Conservation (phyloP, 31 red algal genomes). For the Porphyra umbilicalis region DNA sequence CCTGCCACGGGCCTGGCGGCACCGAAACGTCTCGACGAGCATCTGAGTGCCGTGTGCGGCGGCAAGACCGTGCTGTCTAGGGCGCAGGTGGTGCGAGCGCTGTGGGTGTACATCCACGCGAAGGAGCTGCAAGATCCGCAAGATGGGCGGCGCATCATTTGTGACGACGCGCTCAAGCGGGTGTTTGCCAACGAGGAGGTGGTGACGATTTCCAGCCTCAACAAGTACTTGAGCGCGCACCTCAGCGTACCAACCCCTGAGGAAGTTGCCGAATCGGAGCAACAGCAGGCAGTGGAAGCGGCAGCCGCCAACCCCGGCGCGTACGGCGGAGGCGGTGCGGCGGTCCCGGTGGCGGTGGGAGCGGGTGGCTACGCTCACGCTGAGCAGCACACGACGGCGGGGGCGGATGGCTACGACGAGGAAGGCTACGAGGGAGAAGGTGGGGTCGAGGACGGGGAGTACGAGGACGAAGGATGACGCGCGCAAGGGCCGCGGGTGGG, state of each 20-base stretch:
- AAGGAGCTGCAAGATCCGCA: slow-evolving; percentile 77
- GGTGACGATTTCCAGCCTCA: slow-evolving; percentile 63
- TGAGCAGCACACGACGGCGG: background rate
- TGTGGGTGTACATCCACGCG: slow-evolving; percentile 87
- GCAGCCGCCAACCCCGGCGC: background rate
- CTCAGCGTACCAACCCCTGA: slow-evolving; percentile 11
- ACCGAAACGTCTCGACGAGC: slow-evolving; percentile 49
- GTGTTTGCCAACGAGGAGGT: slow-evolving; percentile 55
- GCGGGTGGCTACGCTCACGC: background rate
- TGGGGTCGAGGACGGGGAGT: background rate
- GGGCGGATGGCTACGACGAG: background rate
- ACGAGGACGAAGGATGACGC: background rate
- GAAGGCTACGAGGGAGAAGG: background rate
- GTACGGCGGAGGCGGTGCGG: background rate
- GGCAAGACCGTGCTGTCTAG: slow-evolving; percentile 36
- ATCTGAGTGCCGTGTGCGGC: slow-evolving; percentile 58
- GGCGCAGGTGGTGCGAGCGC: slow-evolving; percentile 51
- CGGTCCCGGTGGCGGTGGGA: background rate
- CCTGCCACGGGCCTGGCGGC: slow-evolving; percentile 30
- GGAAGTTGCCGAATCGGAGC: background rate
- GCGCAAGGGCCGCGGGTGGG: too few relatives aligned
- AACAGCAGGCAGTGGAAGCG: background rate
- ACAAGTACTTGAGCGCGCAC: slow-evolving; percentile 80
- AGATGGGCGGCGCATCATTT: slow-evolving; percentile 56
- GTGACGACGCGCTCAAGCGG: slow-evolving; percentile 75